Percentiles rank a stretch among this genome's conserved stretches.
These are phyloP conservation scores for Macaranga tanarius DNA, from an alignment of 441 rosid species.

Conservation along the genomic window DNA sequence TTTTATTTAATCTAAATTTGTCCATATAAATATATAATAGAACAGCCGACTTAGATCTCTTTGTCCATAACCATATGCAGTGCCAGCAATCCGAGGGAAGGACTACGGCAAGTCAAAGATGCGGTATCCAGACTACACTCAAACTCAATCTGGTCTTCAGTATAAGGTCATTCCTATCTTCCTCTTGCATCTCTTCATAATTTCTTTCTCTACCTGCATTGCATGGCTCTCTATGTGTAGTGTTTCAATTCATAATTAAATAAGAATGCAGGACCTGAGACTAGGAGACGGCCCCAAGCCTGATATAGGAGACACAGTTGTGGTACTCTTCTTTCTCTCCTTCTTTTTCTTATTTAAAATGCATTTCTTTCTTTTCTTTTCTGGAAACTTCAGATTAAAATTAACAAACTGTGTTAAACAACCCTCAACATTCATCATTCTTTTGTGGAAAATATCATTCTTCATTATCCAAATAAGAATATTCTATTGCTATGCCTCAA, in stretches of 20 bases:
- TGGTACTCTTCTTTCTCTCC: constrained; percentile 37
- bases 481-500: too few species aligned
- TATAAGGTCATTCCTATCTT: constrained; percentile 53
- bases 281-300: constrained; percentile 76
- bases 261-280: constrained; percentile 72
- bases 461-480: too few species aligned
- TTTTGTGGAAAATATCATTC: too few species aligned
- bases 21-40: too few species aligned
- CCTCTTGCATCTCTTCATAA: too few species aligned
- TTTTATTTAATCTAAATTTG: too few species aligned
- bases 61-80: constrained; percentile 36
- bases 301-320: constrained; percentile 73
- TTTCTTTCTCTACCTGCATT: neutral
- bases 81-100: constrained; percentile 94
- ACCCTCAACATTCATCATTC: neutral
- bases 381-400: neutral
- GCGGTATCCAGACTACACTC: constrained; percentile 80
- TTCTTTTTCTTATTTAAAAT: neutral
- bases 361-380: constrained; percentile 2
- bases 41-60: neutral
- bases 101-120: constrained; percentile 93
- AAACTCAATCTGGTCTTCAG: constrained; percentile 89
- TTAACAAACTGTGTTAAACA: neutral
- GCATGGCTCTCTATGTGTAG: too few species aligned
- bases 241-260: neutral